Base-by-base conservation (phyloP, 2,329 filamentous ascomycete species). In the Cladosporium sp. region DNA sequence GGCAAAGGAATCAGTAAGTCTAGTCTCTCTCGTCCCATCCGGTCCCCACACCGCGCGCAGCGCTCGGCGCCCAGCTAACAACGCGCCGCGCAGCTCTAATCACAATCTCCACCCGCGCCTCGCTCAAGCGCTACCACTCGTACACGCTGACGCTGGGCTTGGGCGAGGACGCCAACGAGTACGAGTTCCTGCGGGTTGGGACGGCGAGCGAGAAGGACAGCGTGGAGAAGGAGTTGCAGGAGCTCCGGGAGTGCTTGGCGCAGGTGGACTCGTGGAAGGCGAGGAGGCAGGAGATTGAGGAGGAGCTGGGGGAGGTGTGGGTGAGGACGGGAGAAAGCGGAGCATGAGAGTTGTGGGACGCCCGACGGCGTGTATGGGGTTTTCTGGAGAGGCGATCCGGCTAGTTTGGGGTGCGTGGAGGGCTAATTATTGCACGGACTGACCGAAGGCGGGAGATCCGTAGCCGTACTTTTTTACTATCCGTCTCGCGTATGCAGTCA, bases 121-220 rank as follows among this genome's bases (percentile, higher is more conserved):
- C 89, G 18, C 79, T 98, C 54, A 96, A 96, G 71, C 91, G 92
- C 65, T 97, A 97, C 66, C 93, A 98, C 72, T 91, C 85, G 0
- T 96, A 84, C 71, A 95, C 95, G 61, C 82, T 98, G 9, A 85
- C 85, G 3, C 81, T 98, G 4, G 91, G 91, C 28, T 74, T 87
- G 54, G 92, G 91, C 48, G 83, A 87, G 13, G 80, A 83, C 46
- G 89, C 86, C n/a, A 85, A 88, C 51, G 86, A 87, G 63, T 97
- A 93, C 89, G 86, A 92, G 59, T 87, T 95, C 68, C 87, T 96
- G 69, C 83, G 89, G 53, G 97, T 98, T 60, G 93, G 93, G 54
- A 96, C 91, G 0, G 89, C 90, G 66, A 82, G 86, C 54, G 93
- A 98, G 75, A 95, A 96, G 74, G 84, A 91, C 68, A 87, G 88